These are phyloP conservation scores for Vanderwaltozyma verrucispora DNA, from an alignment of 805 yeast species.

Conservation along the genomic window DNA sequence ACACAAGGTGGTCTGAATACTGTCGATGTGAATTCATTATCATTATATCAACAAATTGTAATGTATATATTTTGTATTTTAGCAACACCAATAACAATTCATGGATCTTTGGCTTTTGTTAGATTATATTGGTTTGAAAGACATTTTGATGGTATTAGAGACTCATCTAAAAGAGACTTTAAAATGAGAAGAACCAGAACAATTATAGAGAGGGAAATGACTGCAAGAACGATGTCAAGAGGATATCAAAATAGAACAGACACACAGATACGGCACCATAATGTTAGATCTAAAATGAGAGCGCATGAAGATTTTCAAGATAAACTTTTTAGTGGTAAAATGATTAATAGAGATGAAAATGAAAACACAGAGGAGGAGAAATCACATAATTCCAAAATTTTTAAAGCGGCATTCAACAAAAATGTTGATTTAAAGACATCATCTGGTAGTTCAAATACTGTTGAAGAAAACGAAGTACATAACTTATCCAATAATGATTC, in stretches of 20 bases:
- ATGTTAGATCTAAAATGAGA: background rate
- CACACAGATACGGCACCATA: background rate
- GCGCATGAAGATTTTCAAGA: slow-evolving; percentile 23
- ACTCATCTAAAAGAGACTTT: slow-evolving; percentile 65
- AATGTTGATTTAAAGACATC: slow-evolving; percentile 1
- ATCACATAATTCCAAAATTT: too few relatives aligned
- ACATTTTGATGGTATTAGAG: slow-evolving; percentile 72
- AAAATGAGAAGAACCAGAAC: slow-evolving; percentile 63
- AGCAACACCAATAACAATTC: slow-evolving; percentile 84
- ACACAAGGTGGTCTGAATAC: slow-evolving; percentile 94
- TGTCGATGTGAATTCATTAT: slow-evolving; percentile 50
- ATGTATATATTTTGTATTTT: slow-evolving; percentile 52
- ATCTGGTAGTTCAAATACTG: slow-evolving; percentile 8
- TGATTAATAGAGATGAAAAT: slow-evolving; percentile 26
- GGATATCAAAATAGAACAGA: slow-evolving; percentile 1
- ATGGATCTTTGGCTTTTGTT: slow-evolving; percentile 63
- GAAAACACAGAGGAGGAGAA: too few relatives aligned
- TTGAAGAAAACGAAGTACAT: background rate
- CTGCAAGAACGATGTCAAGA: slow-evolving; percentile 16
- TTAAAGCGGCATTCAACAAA: background rate
- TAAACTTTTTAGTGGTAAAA: slow-evolving; percentile 28
- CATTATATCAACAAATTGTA: slow-evolving; percentile 70
- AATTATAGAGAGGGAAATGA: slow-evolving; percentile 24
- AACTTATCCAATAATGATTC: background rate
- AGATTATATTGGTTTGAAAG: slow-evolving; percentile 86